Conservation (phyloP, 2,329 filamentous ascomycete genomes). For the Claviceps sp. region DNA sequence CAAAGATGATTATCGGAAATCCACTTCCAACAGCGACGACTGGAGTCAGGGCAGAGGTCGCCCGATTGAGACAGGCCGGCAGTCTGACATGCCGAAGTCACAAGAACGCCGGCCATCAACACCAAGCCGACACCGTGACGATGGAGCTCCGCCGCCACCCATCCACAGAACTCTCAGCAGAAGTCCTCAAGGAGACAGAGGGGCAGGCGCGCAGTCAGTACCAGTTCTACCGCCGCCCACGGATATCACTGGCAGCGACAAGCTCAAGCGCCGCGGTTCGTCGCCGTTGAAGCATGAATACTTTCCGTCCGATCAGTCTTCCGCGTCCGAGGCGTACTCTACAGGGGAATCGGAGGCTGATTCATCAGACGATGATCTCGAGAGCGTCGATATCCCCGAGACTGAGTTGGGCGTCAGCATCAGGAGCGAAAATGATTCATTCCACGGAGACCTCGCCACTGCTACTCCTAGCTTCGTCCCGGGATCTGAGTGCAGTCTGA, state of each 20-base stretch:
- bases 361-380: slow-evolving; percentile 41
- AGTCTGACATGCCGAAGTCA: slow-evolving; percentile 19
- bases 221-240: slow-evolving; percentile 11
- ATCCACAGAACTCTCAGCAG: slow-evolving; percentile 33
- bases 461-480: slow-evolving; percentile 22
- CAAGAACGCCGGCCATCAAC: slow-evolving; percentile 10
- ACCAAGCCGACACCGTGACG: slow-evolving; percentile 30
- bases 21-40: slow-evolving; percentile 7
- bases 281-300: slow-evolving; percentile 97
- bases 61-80: slow-evolving; percentile 23
- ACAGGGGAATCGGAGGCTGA: slow-evolving; percentile 36
- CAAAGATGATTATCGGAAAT: slow-evolving; percentile 15
- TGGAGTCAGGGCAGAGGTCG: slow-evolving; percentile 15
- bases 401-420: slow-evolving; percentile 47
- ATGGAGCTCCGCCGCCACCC: slow-evolving; percentile 42
- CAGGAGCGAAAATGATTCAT: slow-evolving; percentile 14
- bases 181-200: slow-evolving; percentile 17
- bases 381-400: slow-evolving; percentile 46
- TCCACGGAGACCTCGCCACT: slow-evolving; percentile 18
- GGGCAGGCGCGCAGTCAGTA: slow-evolving; percentile 4
- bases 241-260: slow-evolving; percentile 30
- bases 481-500: slow-evolving; percentile 46
- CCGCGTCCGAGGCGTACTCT: slow-evolving; percentile 38
- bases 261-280: slow-evolving; percentile 59
- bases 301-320: slow-evolving; percentile 62